Evolutionary conservation across 2,329 filamentous ascomycete species (phyloP), one percentile per base, ranked within the genome.

Genomic region (Microcyclospora pomicola): DNA sequence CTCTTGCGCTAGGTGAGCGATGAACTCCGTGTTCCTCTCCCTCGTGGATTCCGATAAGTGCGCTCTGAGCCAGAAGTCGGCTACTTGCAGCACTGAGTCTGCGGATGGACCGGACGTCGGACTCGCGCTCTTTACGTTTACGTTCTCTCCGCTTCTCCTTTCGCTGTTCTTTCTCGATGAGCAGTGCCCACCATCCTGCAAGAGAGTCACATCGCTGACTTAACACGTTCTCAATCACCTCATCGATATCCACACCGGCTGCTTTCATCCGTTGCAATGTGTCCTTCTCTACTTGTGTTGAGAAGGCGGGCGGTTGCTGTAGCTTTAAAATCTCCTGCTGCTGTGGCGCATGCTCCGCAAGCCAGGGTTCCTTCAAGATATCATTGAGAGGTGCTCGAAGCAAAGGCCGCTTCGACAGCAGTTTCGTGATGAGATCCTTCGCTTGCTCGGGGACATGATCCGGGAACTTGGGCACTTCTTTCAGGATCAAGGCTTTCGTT

Each of bases 121-220:
- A 71, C 51, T 98, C 87, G 49, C 76, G 78, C 56, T 96, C 87
- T 54, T 73, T 85, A 7, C 88, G 75, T 55, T 88, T 95, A 37
- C 77, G 74, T 51, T 95, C 86, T 44, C 80, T 71, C 43, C 86
- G 71, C 44, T 66, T 72, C 46, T 87, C 79, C 59, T 98, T 98
- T 7, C 86, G 76, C 56, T 86, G 76, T 55, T 98, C 91, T 58
- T 96, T 98, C 54, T 96, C 91, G 9, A 96, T 76, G 30, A 98
- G 64, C 19, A 98, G 62, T 2, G 84, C 82, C 91, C 91, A 98
- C 91, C 91, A 98, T 5, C 91, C 91, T 36, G 86, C 84, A 35
- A 98, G 65, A 5, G 80, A 73, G 60, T 98, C 88, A 54, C 91
- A 96, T 47, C 84, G 74, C 57, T 94, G 85, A 3, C 86, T 76